A percentile compares a stretch with the other conserved stretches of the same genome.
Evolutionary conservation across 2,329 filamentous ascomycete species (phyloP).

Genomic region (Aspergillus aculeatinus): DNA sequence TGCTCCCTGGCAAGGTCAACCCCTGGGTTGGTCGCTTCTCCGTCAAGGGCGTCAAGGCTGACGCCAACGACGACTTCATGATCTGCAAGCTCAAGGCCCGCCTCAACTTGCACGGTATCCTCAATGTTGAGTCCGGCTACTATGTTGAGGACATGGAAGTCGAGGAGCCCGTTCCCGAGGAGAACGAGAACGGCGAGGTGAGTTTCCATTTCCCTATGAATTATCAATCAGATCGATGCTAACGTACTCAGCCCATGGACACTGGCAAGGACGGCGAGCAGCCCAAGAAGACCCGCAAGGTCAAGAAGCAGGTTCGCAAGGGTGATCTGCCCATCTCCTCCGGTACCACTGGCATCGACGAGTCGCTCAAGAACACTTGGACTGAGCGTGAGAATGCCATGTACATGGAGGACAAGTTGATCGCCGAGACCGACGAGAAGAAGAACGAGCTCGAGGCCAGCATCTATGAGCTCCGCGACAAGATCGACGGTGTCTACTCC

Average conservation of each 20-base stretch:
- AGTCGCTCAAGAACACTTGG: constrained; percentile 62
- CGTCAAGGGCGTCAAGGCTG: constrained; percentile 94
- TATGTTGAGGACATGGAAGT: constrained; percentile 97
- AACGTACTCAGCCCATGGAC: constrained; percentile 71
- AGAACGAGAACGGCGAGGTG: constrained; percentile 57
- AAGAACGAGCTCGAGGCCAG: constrained; percentile 99
- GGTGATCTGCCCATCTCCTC: constrained; percentile 86
- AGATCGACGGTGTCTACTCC: constrained; percentile 87
- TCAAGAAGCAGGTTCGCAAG: constrained; percentile 99
- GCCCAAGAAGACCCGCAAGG: constrained; percentile 85
- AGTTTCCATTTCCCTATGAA: constrained; percentile 24
- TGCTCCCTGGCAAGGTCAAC: constrained; percentile 82
- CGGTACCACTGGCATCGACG: constrained; percentile 77
- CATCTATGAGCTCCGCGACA: constrained; percentile 95
- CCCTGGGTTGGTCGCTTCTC: constrained; percentile 98
- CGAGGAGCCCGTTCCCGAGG: constrained; percentile 84
- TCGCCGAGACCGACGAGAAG: constrained; percentile 97
- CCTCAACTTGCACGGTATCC: constrained; percentile 90
- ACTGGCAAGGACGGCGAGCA: constrained; percentile 70
- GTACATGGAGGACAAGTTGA: constrained; percentile 98
- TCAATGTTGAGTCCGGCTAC: constrained; percentile 96
- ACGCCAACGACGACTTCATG: constrained; percentile 96
- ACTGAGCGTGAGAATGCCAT: constrained; percentile 83
- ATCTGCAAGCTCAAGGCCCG: constrained; percentile 99
- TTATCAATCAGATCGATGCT: not conserved